Evolutionary conservation across 495 filamentous ascomycete genomes (phyloP), one percentile per base, ranked within the genome.

Genomic region (Sporormia fimetaria): DNA sequence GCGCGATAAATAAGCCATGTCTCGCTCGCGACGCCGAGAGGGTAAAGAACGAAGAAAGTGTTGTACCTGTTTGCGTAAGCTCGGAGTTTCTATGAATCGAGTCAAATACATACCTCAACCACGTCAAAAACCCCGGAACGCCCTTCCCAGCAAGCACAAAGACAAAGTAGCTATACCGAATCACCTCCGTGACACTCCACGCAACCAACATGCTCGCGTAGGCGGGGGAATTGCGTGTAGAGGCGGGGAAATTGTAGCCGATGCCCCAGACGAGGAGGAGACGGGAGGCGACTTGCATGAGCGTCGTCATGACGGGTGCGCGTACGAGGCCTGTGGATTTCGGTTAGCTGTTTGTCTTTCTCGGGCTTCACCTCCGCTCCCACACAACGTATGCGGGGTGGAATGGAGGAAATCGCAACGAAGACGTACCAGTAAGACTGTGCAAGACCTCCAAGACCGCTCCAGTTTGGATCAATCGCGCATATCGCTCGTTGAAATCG

Each of bases 11-110:
- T 76, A 52, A 94, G 70, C 53, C 70, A 75, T 28, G 77, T 79
- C 70, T 98, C 90, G 60, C 82, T 87, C 9, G 67, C 67, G 45
- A 95, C 94, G 8, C 90, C 90, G 36, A 95, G 53, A 2, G 92
- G 90, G 57, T 98, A 98, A 14, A 98, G 71, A 16, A 95, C 63
- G 55, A 80, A 83, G 65, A 98, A 98, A 4, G 80, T 80, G 62
- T 92, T 94, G 57, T 98, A 98, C 36, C 70, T 70, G 36, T 8
- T 23, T 30, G 4, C 37, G 37, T 43, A 21, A 37, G 23, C 17
- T 24, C 18, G 18, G n/a, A n/a, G n/a, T n/a, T n/a, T n/a, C n/a
- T n/a, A n/a, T n/a, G n/a, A n/a, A n/a, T n/a, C n/a, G n/a, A n/a
- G n/a, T n/a, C n/a, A n/a, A n/a, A n/a, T n/a, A 62, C 52, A 16